A percentile compares a stretch with the other conserved stretches of the same genome.
phyloP scores from a whole-genome alignment of 2,329 filamentous ascomycete genomes.

The Sclerotinia spermophila region DNA sequence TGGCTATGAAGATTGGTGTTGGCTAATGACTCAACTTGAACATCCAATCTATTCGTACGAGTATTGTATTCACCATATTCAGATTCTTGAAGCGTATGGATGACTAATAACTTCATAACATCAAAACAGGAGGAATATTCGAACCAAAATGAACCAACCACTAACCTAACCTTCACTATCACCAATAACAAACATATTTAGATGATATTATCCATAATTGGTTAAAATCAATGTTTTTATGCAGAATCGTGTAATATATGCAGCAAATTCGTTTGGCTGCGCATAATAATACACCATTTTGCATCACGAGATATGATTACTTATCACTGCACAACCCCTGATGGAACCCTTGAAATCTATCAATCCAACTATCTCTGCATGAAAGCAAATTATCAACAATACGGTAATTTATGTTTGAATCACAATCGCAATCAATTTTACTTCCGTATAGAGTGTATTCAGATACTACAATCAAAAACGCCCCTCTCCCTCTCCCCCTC shows the following conservation, averaged over 20 bases:
- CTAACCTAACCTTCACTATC: not conserved
- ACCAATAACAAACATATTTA: not conserved
- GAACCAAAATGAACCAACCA: not conserved
- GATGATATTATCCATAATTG: not conserved
- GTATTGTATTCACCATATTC: not conserved
- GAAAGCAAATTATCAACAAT: not conserved
- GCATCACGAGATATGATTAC: not conserved
- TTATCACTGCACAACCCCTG: not conserved
- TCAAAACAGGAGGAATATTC: not conserved
- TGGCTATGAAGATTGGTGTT: not conserved
- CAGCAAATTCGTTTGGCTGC: not conserved
- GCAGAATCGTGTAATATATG: not conserved
- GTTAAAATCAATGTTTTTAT: not conserved
- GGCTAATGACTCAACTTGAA: not conserved
- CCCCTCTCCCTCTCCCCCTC: not conserved
- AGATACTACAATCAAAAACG: not conserved
- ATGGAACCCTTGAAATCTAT: not conserved
- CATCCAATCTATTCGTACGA: too few relatives aligned
- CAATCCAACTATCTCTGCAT: not conserved
- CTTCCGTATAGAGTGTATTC: not conserved
- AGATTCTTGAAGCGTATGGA: not conserved
- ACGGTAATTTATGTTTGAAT: not conserved
- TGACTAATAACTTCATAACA: not conserved
- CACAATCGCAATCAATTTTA: not conserved
- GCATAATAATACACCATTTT: not conserved